A percentile compares a stretch with the other conserved stretches of the same genome.
These are phyloP conservation scores for Coix lacrymajobi DNA, from an alignment of 176 grass and related monocot genomes.

Conservation along the genomic window DNA sequence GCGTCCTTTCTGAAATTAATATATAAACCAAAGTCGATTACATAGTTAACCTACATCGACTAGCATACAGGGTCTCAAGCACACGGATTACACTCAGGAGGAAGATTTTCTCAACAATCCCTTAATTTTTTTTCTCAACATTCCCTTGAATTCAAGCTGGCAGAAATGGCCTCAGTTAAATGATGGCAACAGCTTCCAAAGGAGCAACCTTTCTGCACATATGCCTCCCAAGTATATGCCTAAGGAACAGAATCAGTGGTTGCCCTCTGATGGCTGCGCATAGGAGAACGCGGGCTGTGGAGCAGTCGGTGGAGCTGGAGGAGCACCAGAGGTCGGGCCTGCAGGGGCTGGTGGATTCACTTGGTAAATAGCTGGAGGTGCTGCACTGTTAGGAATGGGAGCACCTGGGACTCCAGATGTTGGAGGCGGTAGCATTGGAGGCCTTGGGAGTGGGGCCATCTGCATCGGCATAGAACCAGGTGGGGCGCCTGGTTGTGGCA, in stretches of 20 bases:
- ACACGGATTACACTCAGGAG: not conserved
- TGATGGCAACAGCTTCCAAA: not conserved
- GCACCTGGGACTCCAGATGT: conserved; percentile 39
- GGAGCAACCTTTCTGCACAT: not conserved
- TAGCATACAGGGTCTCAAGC: not conserved
- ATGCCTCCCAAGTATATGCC: not conserved
- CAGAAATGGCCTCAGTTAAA: not conserved
- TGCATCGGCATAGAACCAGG: conserved; percentile 55
- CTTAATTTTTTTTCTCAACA: conserved; percentile 11
- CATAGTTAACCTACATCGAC: conserved; percentile 22
- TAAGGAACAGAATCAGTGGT: conserved; percentile 27
- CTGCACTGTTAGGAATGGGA: conserved; percentile 26
- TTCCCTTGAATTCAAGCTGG: not conserved
- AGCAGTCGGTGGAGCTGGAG: conserved; percentile 18
- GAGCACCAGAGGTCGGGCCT: conserved; percentile 37
- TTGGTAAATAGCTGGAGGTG: conserved; percentile 53
- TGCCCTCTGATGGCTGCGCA: conserved; percentile 37
- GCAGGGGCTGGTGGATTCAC: conserved; percentile 32
- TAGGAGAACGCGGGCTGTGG: conserved; percentile 41
- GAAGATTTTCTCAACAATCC: conserved; percentile 5
- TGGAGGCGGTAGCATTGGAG: conserved; percentile 48
- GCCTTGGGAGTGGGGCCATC: conserved; percentile 53
- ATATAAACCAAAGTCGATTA: not conserved
- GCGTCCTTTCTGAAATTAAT: not conserved
- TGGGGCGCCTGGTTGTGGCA: conserved; percentile 2